Conservation (phyloP, 169 alveolate genomes). For the Babesia sp. region DNA sequence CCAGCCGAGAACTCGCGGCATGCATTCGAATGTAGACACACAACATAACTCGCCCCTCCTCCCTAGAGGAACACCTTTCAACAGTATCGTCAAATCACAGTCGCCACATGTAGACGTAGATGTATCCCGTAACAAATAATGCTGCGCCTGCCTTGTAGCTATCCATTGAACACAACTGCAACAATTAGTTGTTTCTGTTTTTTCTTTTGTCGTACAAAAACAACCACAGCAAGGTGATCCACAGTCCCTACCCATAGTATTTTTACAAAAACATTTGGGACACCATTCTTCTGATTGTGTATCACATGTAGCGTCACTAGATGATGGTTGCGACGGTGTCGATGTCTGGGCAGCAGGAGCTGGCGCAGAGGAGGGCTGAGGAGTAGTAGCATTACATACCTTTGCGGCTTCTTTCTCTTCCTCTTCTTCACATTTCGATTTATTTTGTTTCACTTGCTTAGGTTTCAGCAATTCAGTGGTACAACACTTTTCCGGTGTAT, state of each 20-base stretch:
- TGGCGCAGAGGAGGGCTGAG: neutral
- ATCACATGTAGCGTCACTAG: too few relatives aligned
- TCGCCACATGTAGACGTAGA: constrained; percentile 18
- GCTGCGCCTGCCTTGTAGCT: neutral
- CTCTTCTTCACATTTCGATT: neutral
- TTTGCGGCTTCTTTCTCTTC: neutral
- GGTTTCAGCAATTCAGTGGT: neutral
- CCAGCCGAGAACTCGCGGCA: neutral
- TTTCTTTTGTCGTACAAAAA: neutral
- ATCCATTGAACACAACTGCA: neutral
- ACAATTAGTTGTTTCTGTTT: neutral
- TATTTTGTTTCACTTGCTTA: neutral
- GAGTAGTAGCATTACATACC: neutral
- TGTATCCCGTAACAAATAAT: constrained; percentile 1
- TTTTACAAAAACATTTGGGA: neutral
- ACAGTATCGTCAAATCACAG: constrained; percentile 37
- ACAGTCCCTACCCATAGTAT: neutral
- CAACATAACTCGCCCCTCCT: constrained; percentile 6
- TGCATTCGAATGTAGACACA: neutral
- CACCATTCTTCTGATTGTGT: neutral
- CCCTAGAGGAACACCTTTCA: constrained; percentile 21
- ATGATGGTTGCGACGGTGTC: too few relatives aligned
- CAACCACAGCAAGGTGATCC: neutral
- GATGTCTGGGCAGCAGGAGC: neutral
- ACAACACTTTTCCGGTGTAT: neutral